Evolutionary conservation across 2,329 filamentous ascomycete genomes (phyloP).

Genomic region (Ophiobolus disseminans): DNA sequence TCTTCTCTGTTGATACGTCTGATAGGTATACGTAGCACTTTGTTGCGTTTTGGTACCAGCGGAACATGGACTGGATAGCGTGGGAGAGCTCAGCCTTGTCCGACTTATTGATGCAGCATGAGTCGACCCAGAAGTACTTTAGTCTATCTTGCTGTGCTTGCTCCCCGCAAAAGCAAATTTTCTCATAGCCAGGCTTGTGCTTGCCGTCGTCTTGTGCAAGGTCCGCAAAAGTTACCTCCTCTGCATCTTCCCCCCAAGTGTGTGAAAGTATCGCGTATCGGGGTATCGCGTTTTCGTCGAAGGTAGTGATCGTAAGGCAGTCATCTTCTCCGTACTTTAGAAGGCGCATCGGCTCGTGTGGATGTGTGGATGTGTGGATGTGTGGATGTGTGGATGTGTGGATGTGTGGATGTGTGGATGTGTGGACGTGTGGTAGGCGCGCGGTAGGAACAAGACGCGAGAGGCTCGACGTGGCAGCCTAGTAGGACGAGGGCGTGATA

Average conservation of each 20-base stretch:
- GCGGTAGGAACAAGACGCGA: not conserved
- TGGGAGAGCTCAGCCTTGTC: not conserved
- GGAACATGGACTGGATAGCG: not conserved
- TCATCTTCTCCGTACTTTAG: not conserved
- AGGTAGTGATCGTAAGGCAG: not conserved
- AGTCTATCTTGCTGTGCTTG: not conserved
- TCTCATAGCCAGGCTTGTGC: not conserved
- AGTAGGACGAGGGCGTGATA: no score
- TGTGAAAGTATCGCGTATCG: not conserved
- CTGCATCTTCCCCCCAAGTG: not conserved
- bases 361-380: not conserved
- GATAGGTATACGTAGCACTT: not conserved
- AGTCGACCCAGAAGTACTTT: conserved; percentile 9
- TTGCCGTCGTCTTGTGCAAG: not conserved
- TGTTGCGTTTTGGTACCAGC: not conserved
- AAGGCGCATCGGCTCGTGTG: not conserved
- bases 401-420: no score
- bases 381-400: no score
- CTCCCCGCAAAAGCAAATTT: not conserved
- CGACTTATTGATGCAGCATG: conserved; percentile 9
- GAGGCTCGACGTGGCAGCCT: no score
- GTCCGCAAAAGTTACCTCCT: not conserved
- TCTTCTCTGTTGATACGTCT: no score
- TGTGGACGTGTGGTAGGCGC: no score
- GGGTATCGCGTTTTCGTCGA: not conserved